These are phyloP conservation scores for Physcomitrium patens DNA, from an alignment of 225 moss, liverwort and hornwort genomes.

Conservation along the genomic window DNA sequence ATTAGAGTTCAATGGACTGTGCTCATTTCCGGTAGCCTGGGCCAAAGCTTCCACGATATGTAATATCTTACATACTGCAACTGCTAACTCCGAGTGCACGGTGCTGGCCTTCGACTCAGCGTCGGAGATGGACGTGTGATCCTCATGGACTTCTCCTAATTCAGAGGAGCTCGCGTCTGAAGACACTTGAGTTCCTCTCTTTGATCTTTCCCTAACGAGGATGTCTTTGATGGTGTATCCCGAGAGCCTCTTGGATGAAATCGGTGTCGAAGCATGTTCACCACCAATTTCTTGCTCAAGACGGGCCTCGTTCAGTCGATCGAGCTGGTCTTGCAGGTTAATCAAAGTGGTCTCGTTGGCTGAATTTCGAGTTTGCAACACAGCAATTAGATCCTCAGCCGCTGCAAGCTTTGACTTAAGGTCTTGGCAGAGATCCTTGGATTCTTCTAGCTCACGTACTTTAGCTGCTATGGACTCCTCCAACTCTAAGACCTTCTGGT, in stretches of 20 bases:
- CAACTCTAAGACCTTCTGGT: conserved; percentile 21
- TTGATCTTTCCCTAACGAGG: conserved; percentile 21
- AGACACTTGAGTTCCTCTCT: conserved; percentile 7
- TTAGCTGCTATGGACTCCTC: conserved; percentile 26
- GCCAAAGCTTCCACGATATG: conserved; percentile 55
- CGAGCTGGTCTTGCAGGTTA: conserved; percentile 53
- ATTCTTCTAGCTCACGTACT: conserved; percentile 23
- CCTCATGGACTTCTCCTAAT: conserved; percentile 35
- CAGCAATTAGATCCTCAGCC: conserved; percentile 31
- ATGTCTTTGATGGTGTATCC: conserved; percentile 35
- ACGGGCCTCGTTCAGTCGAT: conserved; percentile 50
- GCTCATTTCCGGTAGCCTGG: conserved; percentile 59
- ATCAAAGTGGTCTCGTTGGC: conserved; percentile 40
- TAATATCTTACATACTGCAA: conserved; percentile 54
- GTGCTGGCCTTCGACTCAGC: conserved; percentile 64
- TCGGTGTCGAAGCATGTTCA: conserved; percentile 23
- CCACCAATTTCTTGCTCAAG: conserved; percentile 35
- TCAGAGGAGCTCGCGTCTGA: conserved; percentile 57
- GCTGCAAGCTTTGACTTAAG: conserved; percentile 32
- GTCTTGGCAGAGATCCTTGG: conserved; percentile 21
- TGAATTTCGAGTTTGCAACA: conserved; percentile 28
- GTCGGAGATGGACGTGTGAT: conserved; percentile 61
- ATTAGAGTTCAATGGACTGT: conserved; percentile 10
- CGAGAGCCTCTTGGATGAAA: conserved; percentile 30
- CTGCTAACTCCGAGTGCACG: conserved; percentile 49